Percentiles rank a stretch among this genome's conserved stretches.
Conservation (phyloP, 176 grass and related monocot species). For the Puccinellia tenuiflora region DNA sequence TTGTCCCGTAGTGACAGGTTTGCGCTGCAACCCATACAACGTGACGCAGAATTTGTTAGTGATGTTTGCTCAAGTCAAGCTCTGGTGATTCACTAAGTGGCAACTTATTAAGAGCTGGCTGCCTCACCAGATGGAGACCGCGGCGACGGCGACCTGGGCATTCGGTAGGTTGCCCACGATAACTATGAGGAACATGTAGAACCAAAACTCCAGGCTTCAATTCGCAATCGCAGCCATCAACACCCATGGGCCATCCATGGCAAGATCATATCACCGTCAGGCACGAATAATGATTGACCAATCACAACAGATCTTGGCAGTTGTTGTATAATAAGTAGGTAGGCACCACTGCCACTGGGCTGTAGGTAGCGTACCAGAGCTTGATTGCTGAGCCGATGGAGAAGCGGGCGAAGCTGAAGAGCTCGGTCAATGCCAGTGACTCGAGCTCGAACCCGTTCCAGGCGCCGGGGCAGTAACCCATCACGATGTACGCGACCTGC, state of each 20-base stretch:
- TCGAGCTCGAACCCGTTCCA: constrained; percentile 83
- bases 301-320: background rate
- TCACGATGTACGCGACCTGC: constrained; percentile 53
- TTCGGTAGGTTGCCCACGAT: constrained; percentile 67
- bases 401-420: constrained; percentile 59
- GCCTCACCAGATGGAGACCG: constrained; percentile 71
- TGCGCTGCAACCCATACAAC: constrained; percentile 29
- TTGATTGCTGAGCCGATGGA: constrained; percentile 81
- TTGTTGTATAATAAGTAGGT: background rate
- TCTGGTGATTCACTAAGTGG: background rate
- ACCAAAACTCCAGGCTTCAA: constrained; percentile 73
- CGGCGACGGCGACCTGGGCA: constrained; percentile 74
- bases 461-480: constrained; percentile 60
- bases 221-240: background rate
- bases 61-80: background rate
- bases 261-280: background rate
- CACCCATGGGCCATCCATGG: background rate
- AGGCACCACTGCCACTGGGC: background rate
- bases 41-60: background rate
- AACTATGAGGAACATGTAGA: constrained; percentile 85
- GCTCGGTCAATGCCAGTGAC: constrained; percentile 49
- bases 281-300: background rate
- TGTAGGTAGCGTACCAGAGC: constrained; percentile 45
- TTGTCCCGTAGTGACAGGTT: no score
- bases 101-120: background rate